Evolutionary conservation across 2,329 filamentous ascomycete genomes (phyloP).

Genomic region (Xylariaceae sp.): DNA sequence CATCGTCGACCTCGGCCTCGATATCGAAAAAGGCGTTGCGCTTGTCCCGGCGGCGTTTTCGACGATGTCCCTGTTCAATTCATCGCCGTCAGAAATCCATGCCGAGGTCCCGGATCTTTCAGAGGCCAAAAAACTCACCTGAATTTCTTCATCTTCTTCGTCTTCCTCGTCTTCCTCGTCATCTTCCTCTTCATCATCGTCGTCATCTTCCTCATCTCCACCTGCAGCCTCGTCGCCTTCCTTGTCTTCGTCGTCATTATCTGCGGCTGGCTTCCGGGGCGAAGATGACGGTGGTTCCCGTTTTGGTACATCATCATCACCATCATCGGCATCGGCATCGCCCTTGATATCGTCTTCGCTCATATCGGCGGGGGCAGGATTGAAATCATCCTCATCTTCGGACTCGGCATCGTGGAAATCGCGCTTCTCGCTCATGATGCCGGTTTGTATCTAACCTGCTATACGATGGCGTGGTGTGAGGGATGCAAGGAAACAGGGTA

Average conservation of each 20-base stretch:
- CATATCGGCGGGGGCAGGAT: slow-evolving; percentile 67
- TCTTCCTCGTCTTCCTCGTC: slow-evolving; percentile 62
- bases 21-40: slow-evolving; percentile 92
- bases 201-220: slow-evolving; percentile 41
- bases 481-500: too few species aligned
- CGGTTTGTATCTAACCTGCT: too few species aligned
- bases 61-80: slow-evolving; percentile 53
- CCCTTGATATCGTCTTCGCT: slow-evolving; percentile 63
- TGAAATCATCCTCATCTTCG: slow-evolving; percentile 84
- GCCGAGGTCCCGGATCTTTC: neutral
- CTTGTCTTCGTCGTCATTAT: slow-evolving; percentile 40
- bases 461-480: too few species aligned
- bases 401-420: slow-evolving; percentile 50
- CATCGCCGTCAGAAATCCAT: neutral
- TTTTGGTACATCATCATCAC: neutral
- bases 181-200: slow-evolving; percentile 45
- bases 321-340: neutral
- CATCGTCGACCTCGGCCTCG: slow-evolving; percentile 96
- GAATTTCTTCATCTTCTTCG: slow-evolving; percentile 62
- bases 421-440: slow-evolving; percentile 43
- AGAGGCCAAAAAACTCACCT: slow-evolving; percentile 36
- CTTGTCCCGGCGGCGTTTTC: slow-evolving; percentile 73
- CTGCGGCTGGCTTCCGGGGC: slow-evolving; percentile 29
- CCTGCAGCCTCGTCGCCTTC: slow-evolving; percentile 45
- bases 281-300: slow-evolving; percentile 22